These are phyloP conservation scores for Gillenia trifoliata DNA, from an alignment of 306 rosid species.

Conservation along the genomic window DNA sequence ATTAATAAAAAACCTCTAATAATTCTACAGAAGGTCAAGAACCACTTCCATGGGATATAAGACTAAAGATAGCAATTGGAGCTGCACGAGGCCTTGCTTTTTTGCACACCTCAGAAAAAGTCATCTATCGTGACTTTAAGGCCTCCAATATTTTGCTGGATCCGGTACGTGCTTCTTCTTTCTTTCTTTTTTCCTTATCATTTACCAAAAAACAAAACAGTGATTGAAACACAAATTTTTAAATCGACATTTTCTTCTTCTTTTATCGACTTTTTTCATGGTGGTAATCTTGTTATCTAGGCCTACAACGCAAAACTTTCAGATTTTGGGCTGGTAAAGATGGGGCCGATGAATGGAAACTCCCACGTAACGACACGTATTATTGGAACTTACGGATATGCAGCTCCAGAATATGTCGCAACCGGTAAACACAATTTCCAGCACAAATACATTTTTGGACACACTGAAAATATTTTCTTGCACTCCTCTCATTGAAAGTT, in stretches of 20 bases:
- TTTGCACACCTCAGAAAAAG: conserved; percentile 60
- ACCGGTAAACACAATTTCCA: conserved; percentile 37
- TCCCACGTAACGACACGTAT: conserved; percentile 67
- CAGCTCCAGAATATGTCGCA: conserved; percentile 84
- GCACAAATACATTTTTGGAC: no score
- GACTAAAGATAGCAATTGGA: conserved; percentile 75
- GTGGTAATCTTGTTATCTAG: conserved; percentile 7
- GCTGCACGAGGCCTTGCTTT: conserved; percentile 73
- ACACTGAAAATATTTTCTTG: background rate
- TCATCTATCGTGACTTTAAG: conserved; percentile 83
- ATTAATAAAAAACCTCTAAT: no score
- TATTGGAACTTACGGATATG: conserved; percentile 80
- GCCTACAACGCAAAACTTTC: conserved; percentile 68
- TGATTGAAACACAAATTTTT: no score
- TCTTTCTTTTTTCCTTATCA: background rate
- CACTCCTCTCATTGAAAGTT: background rate
- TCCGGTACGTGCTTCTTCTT: conserved; percentile 24
- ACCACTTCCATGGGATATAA: conserved; percentile 58
- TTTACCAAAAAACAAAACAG: no score
- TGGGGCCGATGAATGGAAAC: conserved; percentile 59
- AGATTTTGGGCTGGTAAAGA: conserved; percentile 79
- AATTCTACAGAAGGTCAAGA: conserved; percentile 45
- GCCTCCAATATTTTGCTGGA: conserved; percentile 78
- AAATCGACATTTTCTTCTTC: background rate
- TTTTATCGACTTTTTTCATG: background rate